Percentiles rank a stretch among this genome's conserved stretches.
Evolutionary conservation across 1,284 basidiomycete genomes (phyloP).

Genomic region (Clitocybe nebularis): DNA sequence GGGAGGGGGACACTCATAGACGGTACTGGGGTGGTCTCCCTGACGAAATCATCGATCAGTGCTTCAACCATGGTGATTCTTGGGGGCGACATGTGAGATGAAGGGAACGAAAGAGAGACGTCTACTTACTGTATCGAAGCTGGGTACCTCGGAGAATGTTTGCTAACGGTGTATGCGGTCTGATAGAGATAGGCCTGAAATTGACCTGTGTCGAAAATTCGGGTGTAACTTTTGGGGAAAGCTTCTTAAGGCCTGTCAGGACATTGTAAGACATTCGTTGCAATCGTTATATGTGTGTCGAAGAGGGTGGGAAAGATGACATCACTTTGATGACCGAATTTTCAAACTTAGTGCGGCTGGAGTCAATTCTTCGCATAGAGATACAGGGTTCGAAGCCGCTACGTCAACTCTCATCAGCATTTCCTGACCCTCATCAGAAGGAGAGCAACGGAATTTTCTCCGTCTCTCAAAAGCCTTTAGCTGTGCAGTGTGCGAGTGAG

Average conservation of each 20-base stretch:
- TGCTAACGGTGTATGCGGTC: not conserved
- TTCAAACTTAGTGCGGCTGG: no score
- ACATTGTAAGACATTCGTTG: slow-evolving; percentile 9
- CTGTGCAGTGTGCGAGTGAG: no score
- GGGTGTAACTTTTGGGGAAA: not conserved
- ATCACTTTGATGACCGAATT: slow-evolving; percentile 3
- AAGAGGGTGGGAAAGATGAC: slow-evolving; percentile 13
- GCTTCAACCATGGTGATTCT: slow-evolving; percentile 9
- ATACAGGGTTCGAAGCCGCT: no score
- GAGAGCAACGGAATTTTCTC: no score
- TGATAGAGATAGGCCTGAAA: not conserved
- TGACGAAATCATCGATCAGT: not conserved
- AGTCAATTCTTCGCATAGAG: no score
- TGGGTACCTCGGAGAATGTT: not conserved
- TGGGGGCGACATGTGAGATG: not conserved
- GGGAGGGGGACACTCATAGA: not conserved
- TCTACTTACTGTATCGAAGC: not conserved
- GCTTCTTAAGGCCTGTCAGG: not conserved
- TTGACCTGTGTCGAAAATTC: not conserved
- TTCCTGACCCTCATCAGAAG: no score
- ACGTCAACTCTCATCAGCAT: no score
- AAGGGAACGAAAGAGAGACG: not conserved
- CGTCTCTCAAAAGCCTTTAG: no score
- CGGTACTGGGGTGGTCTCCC: slow-evolving; percentile 3
- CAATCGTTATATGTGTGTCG: slow-evolving; percentile 7